Evolutionary conservation across 495 filamentous ascomycete species (phyloP), one percentile per base, ranked within the genome.

Genomic region (Articulospora tetracladia): DNA sequence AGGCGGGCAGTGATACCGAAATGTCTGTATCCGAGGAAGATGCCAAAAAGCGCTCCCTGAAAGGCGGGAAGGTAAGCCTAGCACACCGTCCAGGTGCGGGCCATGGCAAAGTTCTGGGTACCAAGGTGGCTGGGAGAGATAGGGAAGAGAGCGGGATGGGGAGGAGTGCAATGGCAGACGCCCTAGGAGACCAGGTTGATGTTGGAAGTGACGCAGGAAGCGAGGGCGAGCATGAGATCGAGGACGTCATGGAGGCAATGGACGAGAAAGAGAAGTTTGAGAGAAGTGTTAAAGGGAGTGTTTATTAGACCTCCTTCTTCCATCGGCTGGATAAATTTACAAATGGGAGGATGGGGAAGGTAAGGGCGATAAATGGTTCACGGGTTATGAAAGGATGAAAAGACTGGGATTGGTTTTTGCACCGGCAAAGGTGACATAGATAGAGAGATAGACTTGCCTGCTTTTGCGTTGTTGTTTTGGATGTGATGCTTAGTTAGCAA

Each of bases 111-210:
- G 46, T 25, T 17, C 3, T 7, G 19, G 26, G 39, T 17, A 36
- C 54, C 27, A 17, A 53, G 22, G 22, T 22, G 47, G 24, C 17
- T 26, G 47, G 51, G 20, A 44, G 44, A 51, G 54, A 30, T 12
- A 39, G 64, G 26, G 61, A 67, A 34, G 30, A 47, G 32, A 63
- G 59, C 25, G 53, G 61, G 11, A 69, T 67, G 64, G 59, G 64
- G 3, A 47, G 64, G 27, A 59, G 67, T 2, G 62, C 59, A 1
- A 56, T 65, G 64, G 67, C 67, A 3, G 64, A 69, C 61, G 59
- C 67, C 1, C 47, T 69, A 15, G 67, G 67, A 6, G 67, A 69
- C 34, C 64, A 66, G 57, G 59, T 39, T 48, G 63, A 68, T 59
- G 66, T 59, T n/a, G 60, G 50, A 0, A 63, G 56, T 60, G 64